Conservation (phyloP, 257 asterid genomes). For the Solanum sejunctum region DNA sequence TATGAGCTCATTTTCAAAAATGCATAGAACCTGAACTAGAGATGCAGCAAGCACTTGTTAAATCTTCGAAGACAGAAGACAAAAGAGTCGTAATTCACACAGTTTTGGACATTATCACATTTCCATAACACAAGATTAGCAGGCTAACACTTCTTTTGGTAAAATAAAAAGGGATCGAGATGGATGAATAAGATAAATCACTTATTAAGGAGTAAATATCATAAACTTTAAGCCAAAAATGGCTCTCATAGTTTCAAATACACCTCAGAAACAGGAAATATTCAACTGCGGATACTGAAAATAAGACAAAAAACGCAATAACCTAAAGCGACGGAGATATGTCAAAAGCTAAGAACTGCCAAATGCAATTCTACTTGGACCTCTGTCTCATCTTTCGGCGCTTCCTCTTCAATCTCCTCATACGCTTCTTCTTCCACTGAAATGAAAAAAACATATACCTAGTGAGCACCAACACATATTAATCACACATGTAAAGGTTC, state of each 20-base stretch:
- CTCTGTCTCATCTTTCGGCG: constrained; percentile 53
- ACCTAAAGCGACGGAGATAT: neutral
- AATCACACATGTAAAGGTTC: neutral
- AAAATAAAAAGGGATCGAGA: neutral
- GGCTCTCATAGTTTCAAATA: neutral
- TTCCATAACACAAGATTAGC: neutral
- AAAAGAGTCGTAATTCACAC: neutral
- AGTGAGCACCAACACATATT: neutral
- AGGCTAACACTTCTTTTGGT: neutral
- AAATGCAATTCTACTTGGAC: constrained; percentile 19
- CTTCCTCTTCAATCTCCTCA: constrained; percentile 58
- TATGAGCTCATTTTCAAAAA: neutral
- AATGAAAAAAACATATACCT: neutral
- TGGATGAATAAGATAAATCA: neutral
- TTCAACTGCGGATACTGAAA: neutral
- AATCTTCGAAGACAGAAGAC: neutral
- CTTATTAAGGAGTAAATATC: neutral
- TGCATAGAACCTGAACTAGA: neutral
- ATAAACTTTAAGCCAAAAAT: neutral
- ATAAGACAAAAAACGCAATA: neutral
- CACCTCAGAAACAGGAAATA: neutral
- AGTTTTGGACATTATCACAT: neutral
- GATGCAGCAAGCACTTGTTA: neutral
- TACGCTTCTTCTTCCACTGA: constrained; percentile 59
- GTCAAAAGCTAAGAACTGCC: neutral